Conservation (phyloP, 768 basidiomycete genomes). For the Cytidiella melzeri region DNA sequence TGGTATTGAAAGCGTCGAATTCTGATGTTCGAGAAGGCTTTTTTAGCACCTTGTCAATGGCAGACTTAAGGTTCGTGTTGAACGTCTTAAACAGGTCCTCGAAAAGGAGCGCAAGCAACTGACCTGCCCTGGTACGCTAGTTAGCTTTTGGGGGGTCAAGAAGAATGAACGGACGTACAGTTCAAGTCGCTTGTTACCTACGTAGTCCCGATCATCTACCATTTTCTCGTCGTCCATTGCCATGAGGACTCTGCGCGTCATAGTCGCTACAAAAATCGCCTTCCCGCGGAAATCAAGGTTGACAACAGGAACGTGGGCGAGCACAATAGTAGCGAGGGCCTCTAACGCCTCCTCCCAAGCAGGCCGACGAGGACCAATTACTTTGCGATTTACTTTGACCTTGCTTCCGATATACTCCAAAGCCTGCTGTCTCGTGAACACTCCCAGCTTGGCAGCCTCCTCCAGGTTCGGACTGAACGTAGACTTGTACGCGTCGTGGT, state of each 20-base stretch:
- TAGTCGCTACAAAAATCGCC: slow-evolving; percentile 94
- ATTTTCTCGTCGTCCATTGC: slow-evolving; percentile 95
- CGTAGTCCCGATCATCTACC: slow-evolving; percentile 98
- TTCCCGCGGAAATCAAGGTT: slow-evolving; percentile 89
- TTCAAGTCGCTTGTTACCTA: slow-evolving; percentile 97
- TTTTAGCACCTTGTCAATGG: slow-evolving; percentile 96
- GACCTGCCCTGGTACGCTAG: slow-evolving; percentile 40
- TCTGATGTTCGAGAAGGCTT: slow-evolving; percentile 92
- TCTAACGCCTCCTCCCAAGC: slow-evolving; percentile 94
- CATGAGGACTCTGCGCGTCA: slow-evolving; percentile 94
- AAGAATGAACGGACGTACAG: slow-evolving; percentile 53
- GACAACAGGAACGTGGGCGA: slow-evolving; percentile 91
- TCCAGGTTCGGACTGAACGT: slow-evolving; percentile 90
- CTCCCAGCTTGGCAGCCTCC: slow-evolving; percentile 85
- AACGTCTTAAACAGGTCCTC: slow-evolving; percentile 99
- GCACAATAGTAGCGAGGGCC: slow-evolving; percentile 93
- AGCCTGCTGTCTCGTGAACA: slow-evolving; percentile 91
- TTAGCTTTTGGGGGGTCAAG: not conserved
- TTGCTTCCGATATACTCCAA: slow-evolving; percentile 92
- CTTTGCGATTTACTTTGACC: slow-evolving; percentile 80
- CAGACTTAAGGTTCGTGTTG: slow-evolving; percentile 89
- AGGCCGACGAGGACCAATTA: slow-evolving; percentile 77
- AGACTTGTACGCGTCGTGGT: slow-evolving; percentile 79
- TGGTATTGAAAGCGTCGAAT: slow-evolving; percentile 90
- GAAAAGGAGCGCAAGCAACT: slow-evolving; percentile 90